Evolutionary conservation across 495 filamentous ascomycete species (phyloP), one percentile per base, ranked within the genome.

Genomic region (Penicillium cosmopolitanum): DNA sequence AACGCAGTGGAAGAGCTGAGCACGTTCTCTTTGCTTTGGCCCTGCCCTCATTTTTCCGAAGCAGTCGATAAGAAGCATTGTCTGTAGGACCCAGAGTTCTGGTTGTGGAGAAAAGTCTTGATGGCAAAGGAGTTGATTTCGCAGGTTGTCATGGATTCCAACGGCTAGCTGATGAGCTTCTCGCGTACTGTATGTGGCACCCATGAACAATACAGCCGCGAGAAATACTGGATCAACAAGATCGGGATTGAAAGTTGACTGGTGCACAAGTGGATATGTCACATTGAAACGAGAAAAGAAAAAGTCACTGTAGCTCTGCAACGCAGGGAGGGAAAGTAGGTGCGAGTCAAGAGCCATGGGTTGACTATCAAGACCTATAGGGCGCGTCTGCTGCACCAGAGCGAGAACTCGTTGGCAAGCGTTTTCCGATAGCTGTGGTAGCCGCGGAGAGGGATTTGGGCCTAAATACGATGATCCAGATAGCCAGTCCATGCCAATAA

Each of bases 31-130:
- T 62, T 87, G 82, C 34, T 80, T 78, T 18, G 79, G 79, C 0
- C 83, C 82, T 1, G 82, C 82, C 53, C 81, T 70, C 53, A 77
- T 80, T 63, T 84, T 84, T 16, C 84, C 83, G 61, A 84, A 85
- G 35, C 82, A 82, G 57, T 84, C 82, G 18, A 85, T 80, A n/a
- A 87, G 67, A 51, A 85, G 69, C 62, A 85, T 81, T 2, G 81
- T 79, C 56, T 85, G 83, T 2, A 85, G 66, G 16, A 82, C 77
- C 81, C 82, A 84, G 0, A 84, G 73, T 6, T 76, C 73, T 6
- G 80, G 81, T 50, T 78, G 75, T 0, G 82, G 66, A 15, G 70
- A 77, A 55, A 82, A 85, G 18, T 72, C 74, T 9, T 63, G 55
- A 64, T 80, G 62, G 63, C 73, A 66, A 70, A 80, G 66, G 67